Conservation (phyloP, 139 green algal genomes). For the Deuterostichococcus epilithicus region DNA sequence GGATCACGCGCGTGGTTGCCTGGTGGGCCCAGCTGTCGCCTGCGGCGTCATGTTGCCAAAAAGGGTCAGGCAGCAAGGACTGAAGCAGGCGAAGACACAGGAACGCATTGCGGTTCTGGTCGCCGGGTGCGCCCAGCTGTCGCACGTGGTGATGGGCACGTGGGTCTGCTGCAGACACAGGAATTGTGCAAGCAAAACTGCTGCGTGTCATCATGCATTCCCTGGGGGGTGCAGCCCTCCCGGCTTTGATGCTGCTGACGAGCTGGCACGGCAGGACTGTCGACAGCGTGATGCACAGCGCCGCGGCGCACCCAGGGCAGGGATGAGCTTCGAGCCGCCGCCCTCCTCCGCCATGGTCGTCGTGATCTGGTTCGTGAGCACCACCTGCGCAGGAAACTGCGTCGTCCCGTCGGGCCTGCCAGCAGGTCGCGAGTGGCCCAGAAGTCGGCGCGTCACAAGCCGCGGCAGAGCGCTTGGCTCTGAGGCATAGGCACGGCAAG, state of each 20-base stretch:
- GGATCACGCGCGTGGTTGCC: slow-evolving; percentile 72
- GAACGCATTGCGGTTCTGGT: slow-evolving; percentile 76
- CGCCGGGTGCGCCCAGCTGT: slow-evolving; percentile 80
- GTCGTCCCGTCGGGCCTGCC: too few species aligned
- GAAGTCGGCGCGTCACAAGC: too few species aligned
- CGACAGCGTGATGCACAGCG: neutral
- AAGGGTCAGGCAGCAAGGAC: neutral
- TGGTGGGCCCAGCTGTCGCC: slow-evolving; percentile 84
- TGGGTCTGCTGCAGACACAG: too few species aligned
- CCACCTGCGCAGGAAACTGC: slow-evolving; percentile 42
- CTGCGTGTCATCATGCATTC: too few species aligned
- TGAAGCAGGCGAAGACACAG: slow-evolving; percentile 35
- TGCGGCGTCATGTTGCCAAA: slow-evolving; percentile 6
- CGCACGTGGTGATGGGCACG: too few species aligned
- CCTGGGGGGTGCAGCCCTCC: too few species aligned
- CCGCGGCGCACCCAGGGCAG: slow-evolving; percentile 44
- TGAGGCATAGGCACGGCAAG: neutral
- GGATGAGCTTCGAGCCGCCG: slow-evolving; percentile 44
- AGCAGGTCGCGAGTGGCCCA: neutral
- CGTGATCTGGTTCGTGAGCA: slow-evolving; percentile 85
- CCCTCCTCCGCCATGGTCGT: slow-evolving; percentile 50
- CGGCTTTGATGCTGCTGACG: too few species aligned
- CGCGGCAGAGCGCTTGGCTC: neutral
- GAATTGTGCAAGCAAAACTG: too few species aligned
- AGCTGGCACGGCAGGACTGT: neutral